Base-by-base conservation (phyloP, 345 rosid species). In the Pistacia vera region DNA sequence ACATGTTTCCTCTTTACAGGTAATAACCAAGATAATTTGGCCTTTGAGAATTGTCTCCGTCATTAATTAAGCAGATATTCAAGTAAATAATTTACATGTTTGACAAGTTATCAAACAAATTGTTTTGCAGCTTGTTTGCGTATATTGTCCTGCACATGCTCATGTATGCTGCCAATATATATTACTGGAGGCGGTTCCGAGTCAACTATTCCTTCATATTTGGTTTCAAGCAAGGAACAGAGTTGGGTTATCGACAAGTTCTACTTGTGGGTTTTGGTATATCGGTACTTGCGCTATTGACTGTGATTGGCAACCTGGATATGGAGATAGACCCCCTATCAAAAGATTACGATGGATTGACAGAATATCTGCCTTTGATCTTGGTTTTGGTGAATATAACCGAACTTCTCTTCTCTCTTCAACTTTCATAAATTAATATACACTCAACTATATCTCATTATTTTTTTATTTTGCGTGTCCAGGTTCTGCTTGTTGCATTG, bases 1-100 rank as follows among this genome's bases (percentile, higher is more conserved):
- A 83, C 54, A 74, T 90, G 88, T 88, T 92, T 71, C 93, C 97
- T n/a, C 87, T 87, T 44, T 88, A 88, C 25, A 22, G 91, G 92
- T 88, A 81, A 80, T 10, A 36, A 70, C 54, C 20, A 13, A 54
- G 16, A 33, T 22, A 22, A 22, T 66, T 6, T 36, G 38, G 14
- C 12, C 57, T 63, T 59, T 5, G 2, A 59, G 33, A 56, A 36
- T 64, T 41, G 17, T 30, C 46, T 65, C 61, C 48, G 25, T 36
- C 4, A 8, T 22, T 22, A 22, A 22, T 22, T 22, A 22, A 22
- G 25, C 25, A 22, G 25, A 22, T 22, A 22, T 22, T 22, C 25
- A 22, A 22, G 25, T 44, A 17, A 38, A 14, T 11, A 35, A 44
- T 38, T 6, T 0, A 13, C 64, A 12, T 41, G 64, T 49, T 73